Conservation (phyloP, 148 eudicot species). For the Talinum fruticosum region DNA sequence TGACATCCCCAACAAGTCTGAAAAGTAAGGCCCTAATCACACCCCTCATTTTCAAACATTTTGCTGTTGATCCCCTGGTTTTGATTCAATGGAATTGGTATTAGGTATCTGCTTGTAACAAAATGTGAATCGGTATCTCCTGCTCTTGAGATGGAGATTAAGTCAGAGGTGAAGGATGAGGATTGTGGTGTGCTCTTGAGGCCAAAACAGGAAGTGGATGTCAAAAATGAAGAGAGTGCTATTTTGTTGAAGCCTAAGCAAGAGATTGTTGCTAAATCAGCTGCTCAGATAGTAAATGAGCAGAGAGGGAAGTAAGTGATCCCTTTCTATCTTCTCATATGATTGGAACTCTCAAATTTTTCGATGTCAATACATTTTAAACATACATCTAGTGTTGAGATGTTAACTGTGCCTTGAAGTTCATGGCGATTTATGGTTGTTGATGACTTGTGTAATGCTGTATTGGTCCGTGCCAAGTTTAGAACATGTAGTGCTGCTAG, state of each 20-base stretch:
- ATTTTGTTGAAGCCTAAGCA: constrained; percentile 76
- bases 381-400: background rate
- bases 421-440: background rate
- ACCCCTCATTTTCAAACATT: background rate
- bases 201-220: constrained; percentile 36
- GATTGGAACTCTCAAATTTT: background rate
- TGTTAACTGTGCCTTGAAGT: background rate
- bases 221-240: constrained; percentile 38
- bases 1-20: constrained; percentile 71
- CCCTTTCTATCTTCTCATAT: background rate
- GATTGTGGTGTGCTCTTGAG: constrained; percentile 13
- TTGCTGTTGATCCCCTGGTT: background rate
- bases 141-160: constrained; percentile 72
- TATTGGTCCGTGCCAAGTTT: background rate
- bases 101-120: constrained; percentile 71
- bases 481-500: background rate
- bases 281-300: constrained; percentile 84
- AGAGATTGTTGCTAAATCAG: constrained; percentile 68
- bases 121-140: constrained; percentile 78
- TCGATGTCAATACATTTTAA: too few species aligned
- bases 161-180: constrained; percentile 39
- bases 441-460: background rate
- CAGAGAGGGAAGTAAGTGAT: constrained; percentile 73
- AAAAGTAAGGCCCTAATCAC: constrained; percentile 49
- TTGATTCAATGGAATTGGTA: background rate